A percentile compares a stretch with the other conserved stretches of the same genome.
Evolutionary conservation across 371 early-diverging fungal genomes (phyloP).

Genomic region (Rhizopus delemar): DNA sequence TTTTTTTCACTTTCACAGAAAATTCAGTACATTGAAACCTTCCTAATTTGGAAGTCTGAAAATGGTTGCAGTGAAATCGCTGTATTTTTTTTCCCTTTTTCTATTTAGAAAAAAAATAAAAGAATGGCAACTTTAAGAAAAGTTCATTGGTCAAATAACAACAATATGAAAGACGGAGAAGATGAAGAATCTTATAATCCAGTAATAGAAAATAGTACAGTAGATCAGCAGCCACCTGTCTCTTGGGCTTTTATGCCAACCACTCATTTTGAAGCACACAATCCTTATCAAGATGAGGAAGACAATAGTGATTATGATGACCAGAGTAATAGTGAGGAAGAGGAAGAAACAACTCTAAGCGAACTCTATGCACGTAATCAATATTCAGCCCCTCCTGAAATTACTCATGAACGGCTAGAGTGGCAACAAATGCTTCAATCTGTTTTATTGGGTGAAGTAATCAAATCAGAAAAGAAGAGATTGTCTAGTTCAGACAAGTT

Average conservation of each 20-base stretch:
- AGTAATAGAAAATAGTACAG: background rate
- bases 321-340: constrained; percentile 27
- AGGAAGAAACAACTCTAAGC: constrained; percentile 38
- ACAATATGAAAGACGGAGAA: constrained; percentile 17
- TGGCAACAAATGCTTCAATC: constrained; percentile 88
- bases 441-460: constrained; percentile 82
- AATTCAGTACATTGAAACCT: no score
- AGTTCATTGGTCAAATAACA: constrained; percentile 37
- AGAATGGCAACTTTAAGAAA: constrained; percentile 32
- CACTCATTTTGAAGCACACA: constrained; percentile 11
- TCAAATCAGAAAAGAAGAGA: constrained; percentile 80
- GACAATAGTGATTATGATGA: constrained; percentile 38
- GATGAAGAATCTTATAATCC: background rate
- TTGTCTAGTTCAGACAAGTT: constrained; percentile 59
- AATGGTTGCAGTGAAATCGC: background rate
- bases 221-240: constrained; percentile 3
- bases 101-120: background rate
- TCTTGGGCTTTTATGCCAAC: constrained; percentile 27
- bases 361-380: constrained; percentile 41
- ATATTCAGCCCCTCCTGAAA: constrained; percentile 48
- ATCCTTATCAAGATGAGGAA: constrained; percentile 29
- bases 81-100: constrained; percentile 1
- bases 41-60: no score
- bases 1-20: background rate
- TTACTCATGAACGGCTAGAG: constrained; percentile 71